A percentile compares a stretch with the other conserved stretches of the same genome.
Evolutionary conservation across 352 stramenopile genomes (phyloP).

Genomic region (Pythium aristosporum): DNA sequence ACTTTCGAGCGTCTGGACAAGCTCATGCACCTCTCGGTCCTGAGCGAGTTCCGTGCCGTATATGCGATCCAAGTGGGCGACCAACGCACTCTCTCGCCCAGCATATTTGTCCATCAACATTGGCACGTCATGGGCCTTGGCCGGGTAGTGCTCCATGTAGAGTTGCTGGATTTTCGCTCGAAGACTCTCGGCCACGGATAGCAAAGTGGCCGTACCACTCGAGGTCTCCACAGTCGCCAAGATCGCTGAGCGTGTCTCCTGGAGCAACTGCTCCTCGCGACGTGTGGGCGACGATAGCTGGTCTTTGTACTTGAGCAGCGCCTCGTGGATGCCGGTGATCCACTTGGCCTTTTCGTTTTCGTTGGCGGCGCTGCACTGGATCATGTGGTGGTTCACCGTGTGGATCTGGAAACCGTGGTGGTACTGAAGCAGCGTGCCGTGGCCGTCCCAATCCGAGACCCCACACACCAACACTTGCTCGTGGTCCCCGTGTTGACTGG

Average conservation of each 20-base stretch:
- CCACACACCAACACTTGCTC: constrained; percentile 35
- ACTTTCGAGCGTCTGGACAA: constrained; percentile 32
- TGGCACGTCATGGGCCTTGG: constrained; percentile 55
- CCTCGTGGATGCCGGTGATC: constrained; percentile 54
- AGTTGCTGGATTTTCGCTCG: constrained; percentile 38
- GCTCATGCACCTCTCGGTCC: constrained; percentile 30
- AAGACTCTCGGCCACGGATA: background rate
- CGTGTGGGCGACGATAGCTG: constrained; percentile 28
- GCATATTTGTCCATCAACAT: constrained; percentile 55
- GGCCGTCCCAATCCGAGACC: constrained; percentile 65
- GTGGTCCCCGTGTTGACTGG: background rate
- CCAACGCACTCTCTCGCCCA: constrained; percentile 45
- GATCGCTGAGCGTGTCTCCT: constrained; percentile 3
- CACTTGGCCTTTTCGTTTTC: constrained; percentile 65
- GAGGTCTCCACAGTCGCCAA: background rate
- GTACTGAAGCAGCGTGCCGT: constrained; percentile 64
- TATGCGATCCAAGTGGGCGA: constrained; percentile 68
- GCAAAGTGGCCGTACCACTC: background rate
- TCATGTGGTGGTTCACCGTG: constrained; percentile 45
- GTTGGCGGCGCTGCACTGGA: constrained; percentile 67
- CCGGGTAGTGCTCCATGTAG: constrained; percentile 58
- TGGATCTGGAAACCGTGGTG: constrained; percentile 72
- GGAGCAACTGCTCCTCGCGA: constrained; percentile 25
- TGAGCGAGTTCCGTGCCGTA: constrained; percentile 48
- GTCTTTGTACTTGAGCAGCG: constrained; percentile 43